Evolutionary conservation across 83 land plant genomes (phyloP).

Genomic region (Picea abies): DNA sequence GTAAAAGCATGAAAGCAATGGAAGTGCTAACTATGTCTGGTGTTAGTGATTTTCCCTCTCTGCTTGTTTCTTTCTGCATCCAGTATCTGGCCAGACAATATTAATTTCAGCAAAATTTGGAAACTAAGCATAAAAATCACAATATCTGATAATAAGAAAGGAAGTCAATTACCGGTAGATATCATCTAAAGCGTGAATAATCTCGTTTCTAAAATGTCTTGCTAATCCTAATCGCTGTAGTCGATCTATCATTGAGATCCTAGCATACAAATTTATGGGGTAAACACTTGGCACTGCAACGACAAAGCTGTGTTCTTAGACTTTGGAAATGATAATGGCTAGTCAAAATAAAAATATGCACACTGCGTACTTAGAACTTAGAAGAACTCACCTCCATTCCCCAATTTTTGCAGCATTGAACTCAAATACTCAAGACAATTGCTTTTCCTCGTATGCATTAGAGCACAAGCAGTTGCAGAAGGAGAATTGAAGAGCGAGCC

Average conservation of each 20-base stretch:
- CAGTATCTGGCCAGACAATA: conserved; percentile 36
- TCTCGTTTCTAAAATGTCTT: conserved; percentile 56
- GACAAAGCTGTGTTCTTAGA: not conserved
- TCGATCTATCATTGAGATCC: conserved; percentile 57
- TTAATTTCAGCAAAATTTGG: not conserved
- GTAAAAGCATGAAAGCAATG: conserved; percentile 63
- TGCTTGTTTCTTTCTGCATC: conserved; percentile 40
- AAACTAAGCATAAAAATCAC: not conserved
- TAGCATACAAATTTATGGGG: conserved; percentile 53
- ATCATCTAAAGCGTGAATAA: conserved; percentile 52
- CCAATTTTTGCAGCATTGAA: conserved; percentile 40
- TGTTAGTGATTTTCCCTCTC: not conserved
- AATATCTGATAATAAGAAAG: not conserved
- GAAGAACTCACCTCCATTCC: conserved; percentile 50
- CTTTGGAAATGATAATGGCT: not conserved
- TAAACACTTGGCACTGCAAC: conserved; percentile 70
- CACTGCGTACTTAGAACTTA: too few relatives aligned
- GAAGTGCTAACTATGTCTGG: conserved; percentile 59
- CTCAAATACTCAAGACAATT: conserved; percentile 56
- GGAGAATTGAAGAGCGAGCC: conserved; percentile 86
- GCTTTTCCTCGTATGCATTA: conserved; percentile 39
- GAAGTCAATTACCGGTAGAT: conserved; percentile 49
- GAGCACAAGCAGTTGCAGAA: conserved; percentile 79
- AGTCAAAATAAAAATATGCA: not conserved
- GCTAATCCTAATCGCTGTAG: conserved; percentile 61